Conservation (phyloP, 768 basidiomycete species). For the Favolaschia claudopus region DNA sequence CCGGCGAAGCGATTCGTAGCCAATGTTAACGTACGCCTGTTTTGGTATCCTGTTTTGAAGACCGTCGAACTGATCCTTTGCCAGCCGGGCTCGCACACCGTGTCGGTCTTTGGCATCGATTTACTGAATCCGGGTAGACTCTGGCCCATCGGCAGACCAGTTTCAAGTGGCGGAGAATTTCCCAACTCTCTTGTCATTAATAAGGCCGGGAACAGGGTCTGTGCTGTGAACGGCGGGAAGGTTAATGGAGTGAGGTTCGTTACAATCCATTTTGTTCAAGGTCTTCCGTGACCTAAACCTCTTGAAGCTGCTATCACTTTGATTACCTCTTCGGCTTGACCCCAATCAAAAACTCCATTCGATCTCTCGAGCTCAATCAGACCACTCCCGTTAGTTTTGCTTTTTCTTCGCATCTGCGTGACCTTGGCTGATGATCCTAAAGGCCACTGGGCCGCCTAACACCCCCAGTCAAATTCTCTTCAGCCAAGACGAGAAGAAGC, state of each 20-base stretch:
- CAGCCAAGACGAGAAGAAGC: conserved; percentile 33
- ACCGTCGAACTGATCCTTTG: not conserved
- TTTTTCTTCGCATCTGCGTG: not conserved
- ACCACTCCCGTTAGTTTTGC: conserved; percentile 27
- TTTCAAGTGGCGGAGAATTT: conserved; percentile 46
- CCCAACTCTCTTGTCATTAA: conserved; percentile 46
- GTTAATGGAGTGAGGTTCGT: conserved; percentile 45
- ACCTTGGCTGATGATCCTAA: not conserved
- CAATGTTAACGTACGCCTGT: conserved; percentile 15
- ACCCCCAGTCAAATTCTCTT: conserved; percentile 20
- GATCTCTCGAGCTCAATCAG: conserved; percentile 33
- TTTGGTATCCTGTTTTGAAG: not conserved
- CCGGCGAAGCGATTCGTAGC: conserved; percentile 2
- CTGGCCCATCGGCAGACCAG: conserved; percentile 40
- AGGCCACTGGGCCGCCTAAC: conserved; percentile 23
- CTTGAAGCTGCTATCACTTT: conserved; percentile 10
- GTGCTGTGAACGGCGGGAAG: conserved; percentile 45
- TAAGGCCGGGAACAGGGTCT: conserved; percentile 36
- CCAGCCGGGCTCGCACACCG: conserved; percentile 48
- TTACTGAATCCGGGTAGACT: conserved; percentile 38
- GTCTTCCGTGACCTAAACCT: not conserved
- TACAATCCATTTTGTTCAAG: not conserved
- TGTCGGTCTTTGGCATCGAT: conserved; percentile 45
- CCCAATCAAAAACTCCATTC: conserved; percentile 37
- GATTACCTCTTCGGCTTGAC: conserved; percentile 27